Base-by-base conservation (phyloP, 177 flowering plant species). In the Telopea speciosissima region DNA sequence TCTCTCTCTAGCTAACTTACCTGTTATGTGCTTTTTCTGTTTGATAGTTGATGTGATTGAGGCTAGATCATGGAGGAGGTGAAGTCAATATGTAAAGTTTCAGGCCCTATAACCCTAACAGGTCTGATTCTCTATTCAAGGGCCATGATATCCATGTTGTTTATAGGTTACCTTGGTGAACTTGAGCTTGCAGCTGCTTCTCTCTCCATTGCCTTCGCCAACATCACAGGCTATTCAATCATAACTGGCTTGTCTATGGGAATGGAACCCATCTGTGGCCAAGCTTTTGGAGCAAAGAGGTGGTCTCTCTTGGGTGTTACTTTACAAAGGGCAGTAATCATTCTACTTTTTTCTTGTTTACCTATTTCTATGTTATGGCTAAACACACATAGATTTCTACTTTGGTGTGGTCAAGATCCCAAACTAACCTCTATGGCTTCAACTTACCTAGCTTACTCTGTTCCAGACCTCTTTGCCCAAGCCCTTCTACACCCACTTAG, bases 201-300 rank as follows among this genome's bases (percentile, higher is more conserved):
- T 62, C 76, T 87, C 6, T 86, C 85, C 0, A 60, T 85, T 17
- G 86, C 80, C 0, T 84, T 84, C 68, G 85, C 75, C 12, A 87
- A 87, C 66, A 81, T 85, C 24, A 83, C 87, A 12, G 88, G 88
- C 24, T 71, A 69, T 68, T 87, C 90, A 22, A 62, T 87, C 67
- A 68, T 84, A 60, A 74, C 79, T 62, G 88, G 90, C 21, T 78
- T 87, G 12, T 68, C 85, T 4, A 74, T 81, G 75, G 90, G 88
- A 8, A 87, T 87, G 90, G 90, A 87, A 33, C 88, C 88, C 5
- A 81, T 87, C 24, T 84, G 88, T 60, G 76, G 85, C 65, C 88
- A 87, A 75, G 90, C 90, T 9, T 87, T 65, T 67, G 88, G 90
- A 17, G 90, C 90, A 72, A 80, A 79, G 52, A 76, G 77, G 68